Conservation (phyloP, 371 early-diverging fungal species). For the Syncephalastrum monosporum region DNA sequence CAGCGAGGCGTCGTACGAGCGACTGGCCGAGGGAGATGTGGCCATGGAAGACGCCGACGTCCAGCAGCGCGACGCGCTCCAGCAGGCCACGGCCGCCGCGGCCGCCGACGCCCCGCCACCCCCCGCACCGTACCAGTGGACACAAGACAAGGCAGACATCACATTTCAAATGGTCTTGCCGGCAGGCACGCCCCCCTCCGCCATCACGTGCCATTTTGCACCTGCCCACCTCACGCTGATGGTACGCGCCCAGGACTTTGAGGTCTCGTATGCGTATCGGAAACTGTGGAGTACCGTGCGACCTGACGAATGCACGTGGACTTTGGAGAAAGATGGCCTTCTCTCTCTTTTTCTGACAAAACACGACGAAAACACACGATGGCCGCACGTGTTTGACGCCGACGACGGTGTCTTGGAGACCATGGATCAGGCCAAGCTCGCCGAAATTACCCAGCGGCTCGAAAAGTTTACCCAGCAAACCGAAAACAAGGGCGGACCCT, state of each 20-base stretch:
- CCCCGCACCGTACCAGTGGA: slow-evolving; percentile 65
- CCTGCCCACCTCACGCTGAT: slow-evolving; percentile 47
- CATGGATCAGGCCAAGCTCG: slow-evolving; percentile 61
- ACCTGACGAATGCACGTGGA: slow-evolving; percentile 72
- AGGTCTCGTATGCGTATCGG: slow-evolving; percentile 30
- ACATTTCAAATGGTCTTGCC: slow-evolving; percentile 65
- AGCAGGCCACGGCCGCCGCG: slow-evolving; percentile 3
- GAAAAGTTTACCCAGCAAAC: slow-evolving; percentile 65
- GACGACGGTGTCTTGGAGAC: slow-evolving; percentile 78
- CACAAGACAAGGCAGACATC: slow-evolving; percentile 67
- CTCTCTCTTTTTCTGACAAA: slow-evolving; percentile 72
- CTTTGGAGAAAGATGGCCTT: slow-evolving; percentile 57
- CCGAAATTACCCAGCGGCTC: slow-evolving; percentile 56
- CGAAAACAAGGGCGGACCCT: slow-evolving; percentile 10
- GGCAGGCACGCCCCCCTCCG: slow-evolving; percentile 42
- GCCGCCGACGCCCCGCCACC: background rate
- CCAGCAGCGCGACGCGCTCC: slow-evolving; percentile 14
- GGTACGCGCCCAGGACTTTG: slow-evolving; percentile 25
- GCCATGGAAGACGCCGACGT: slow-evolving; percentile 12
- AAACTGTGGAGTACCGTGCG: slow-evolving; percentile 48
- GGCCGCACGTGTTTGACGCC: slow-evolving; percentile 73
- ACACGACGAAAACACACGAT: slow-evolving; percentile 60
- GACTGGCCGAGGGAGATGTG: slow-evolving; percentile 7
- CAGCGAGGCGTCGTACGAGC: slow-evolving; percentile 37
- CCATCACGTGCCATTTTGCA: slow-evolving; percentile 58